Percentiles rank a stretch among this genome's conserved stretches.
phyloP scores from a whole-genome alignment of 208 protist genomes.

The Trypanosoma melophagium region DNA sequence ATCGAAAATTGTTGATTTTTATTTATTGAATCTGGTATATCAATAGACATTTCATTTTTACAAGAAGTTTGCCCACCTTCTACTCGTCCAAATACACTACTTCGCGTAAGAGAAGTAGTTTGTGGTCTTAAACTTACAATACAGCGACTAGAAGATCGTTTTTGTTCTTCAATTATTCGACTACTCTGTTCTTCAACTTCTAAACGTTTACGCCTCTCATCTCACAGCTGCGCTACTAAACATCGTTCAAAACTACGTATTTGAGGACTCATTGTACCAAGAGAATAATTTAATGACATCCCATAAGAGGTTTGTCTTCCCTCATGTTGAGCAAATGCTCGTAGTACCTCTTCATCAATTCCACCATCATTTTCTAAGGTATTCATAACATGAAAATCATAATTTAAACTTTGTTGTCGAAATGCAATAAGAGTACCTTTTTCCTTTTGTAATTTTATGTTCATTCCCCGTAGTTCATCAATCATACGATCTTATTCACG shows the following conservation, averaged over 20 bases:
- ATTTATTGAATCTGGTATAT: neutral
- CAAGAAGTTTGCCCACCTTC: neutral
- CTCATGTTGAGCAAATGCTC: constrained; percentile 25
- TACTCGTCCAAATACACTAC: constrained; percentile 12
- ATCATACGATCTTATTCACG: constrained; percentile 54
- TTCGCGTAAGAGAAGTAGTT: neutral
- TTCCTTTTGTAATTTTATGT: constrained; percentile 35
- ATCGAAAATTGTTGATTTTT: neutral
- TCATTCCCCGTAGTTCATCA: constrained; percentile 32
- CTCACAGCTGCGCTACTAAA: constrained; percentile 42
- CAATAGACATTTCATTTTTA: neutral
- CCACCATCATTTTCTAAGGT: constrained; percentile 18
- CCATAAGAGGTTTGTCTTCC: neutral
- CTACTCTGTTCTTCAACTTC: constrained; percentile 47
- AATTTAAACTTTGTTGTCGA: constrained; percentile 38
- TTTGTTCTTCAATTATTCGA: constrained; percentile 38
- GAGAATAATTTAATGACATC: neutral
- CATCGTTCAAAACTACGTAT: constrained; percentile 40
- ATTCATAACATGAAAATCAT: constrained; percentile 24
- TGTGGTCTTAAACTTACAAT: constrained; percentile 25
- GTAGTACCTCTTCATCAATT: constrained; percentile 26
- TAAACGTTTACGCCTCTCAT: constrained; percentile 34
- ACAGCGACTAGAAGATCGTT: too few species aligned
- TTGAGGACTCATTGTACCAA: constrained; percentile 27
- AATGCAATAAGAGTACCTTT: constrained; percentile 26